Percentiles rank a stretch among this genome's conserved stretches.
phyloP scores from a whole-genome alignment of 2,329 filamentous ascomycete genomes.

The Fusarium sp. region DNA sequence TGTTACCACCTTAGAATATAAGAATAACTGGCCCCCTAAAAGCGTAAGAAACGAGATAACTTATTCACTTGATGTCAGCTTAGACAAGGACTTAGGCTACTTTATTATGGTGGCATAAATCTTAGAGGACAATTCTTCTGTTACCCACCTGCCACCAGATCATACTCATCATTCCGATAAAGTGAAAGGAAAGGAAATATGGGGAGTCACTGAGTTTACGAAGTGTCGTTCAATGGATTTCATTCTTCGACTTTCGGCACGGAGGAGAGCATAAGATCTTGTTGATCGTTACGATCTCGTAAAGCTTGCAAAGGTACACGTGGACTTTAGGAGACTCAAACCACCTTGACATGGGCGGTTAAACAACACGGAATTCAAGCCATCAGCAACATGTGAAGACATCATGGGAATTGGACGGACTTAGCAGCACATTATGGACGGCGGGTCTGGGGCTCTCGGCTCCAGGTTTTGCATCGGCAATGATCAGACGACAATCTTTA shows the following conservation, averaged over 20 bases:
- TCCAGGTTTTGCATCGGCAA: conserved; percentile 21
- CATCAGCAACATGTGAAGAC: conserved; percentile 1
- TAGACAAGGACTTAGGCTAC: no score
- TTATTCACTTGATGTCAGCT: not conserved
- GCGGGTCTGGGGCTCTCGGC: conserved; percentile 27
- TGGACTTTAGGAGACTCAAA: not conserved
- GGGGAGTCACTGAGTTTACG: not conserved
- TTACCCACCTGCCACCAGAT: not conserved
- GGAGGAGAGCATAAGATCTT: not conserved
- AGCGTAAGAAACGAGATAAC: no score
- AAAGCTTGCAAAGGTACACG: not conserved
- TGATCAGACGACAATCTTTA: not conserved
- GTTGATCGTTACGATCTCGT: not conserved
- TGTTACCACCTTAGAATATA: not conserved
- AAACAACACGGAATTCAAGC: not conserved
- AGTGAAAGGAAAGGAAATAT: not conserved
- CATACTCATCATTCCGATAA: not conserved
- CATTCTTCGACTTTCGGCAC: not conserved
- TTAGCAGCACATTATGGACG: conserved; percentile 25
- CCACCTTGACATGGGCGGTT: not conserved
- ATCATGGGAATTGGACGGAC: conserved; percentile 24
- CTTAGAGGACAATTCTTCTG: no score
- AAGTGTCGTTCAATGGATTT: not conserved
- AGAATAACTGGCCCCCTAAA: no score
- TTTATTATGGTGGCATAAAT: no score